Base-by-base conservation (phyloP, 1,139 yeast genomes). In the Zygosaccharomyces sapae region DNA sequence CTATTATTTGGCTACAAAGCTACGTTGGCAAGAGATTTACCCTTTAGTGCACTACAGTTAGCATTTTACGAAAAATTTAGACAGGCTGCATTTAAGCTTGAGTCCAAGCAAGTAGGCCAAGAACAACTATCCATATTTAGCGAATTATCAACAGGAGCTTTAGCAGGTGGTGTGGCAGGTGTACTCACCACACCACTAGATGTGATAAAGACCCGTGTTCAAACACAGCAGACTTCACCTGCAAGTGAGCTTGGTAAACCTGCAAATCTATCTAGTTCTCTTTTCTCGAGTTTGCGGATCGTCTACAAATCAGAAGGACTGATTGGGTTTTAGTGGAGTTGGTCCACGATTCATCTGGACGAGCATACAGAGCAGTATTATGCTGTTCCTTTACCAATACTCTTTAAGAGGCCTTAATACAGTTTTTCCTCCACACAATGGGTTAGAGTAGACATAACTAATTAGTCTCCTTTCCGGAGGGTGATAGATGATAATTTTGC, bases 261-360 rank as follows among this genome's bases (percentile, higher is more conserved):
- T 18, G 67, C 63, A 1, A 57, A 69, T 5, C 62, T 77, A 37
- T 68, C 66, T 22, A 71, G 77, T 38, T 73, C 94, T 1, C 82
- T 90, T 0, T 51, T 75, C 24, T 71, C 71, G 45, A 90, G 95
- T 10, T 69, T 92, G 45, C 63, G 67, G n/a, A 75, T 79, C 8
- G 84, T 92, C 4, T 86, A 83, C 62, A 75, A 69, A 49, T 72
- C 75, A 25, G 97, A 92, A 65, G 97, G 98, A 1, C 49, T 84
- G 0, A 55, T 77, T 1, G 96, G 96, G 0, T 73, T 88, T 92
- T 68, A 80, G 92, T 33, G 98, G 98, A 1, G 96, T 94, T 8
- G 97, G 97, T 0, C 98, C 98, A 0, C 74, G 98, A 53, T 82
- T 90, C 55, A 86, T 92, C 6, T 92, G 98, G 98, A 90, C 98